These are phyloP conservation scores for Ascochyta lentis DNA, from an alignment of 2,329 filamentous ascomycete species.

Conservation along the genomic window DNA sequence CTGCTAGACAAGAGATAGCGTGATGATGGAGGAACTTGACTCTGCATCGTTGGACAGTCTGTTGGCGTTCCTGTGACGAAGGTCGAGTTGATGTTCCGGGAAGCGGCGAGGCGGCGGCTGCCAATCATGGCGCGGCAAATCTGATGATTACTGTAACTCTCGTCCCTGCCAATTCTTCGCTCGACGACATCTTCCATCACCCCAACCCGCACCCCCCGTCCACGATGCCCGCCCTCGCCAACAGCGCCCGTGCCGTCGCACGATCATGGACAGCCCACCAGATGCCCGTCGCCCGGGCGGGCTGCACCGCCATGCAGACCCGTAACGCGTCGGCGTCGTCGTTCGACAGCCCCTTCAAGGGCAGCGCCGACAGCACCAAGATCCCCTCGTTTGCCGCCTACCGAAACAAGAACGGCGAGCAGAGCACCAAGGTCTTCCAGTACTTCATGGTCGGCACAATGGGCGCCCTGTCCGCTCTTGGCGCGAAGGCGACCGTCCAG, in stretches of 20 bases:
- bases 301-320: conserved; percentile 54
- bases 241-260: conserved; percentile 55
- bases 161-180: conserved; percentile 31
- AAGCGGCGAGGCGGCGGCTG: conserved; percentile 3
- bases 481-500: conserved; percentile 97
- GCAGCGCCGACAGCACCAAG: conserved; percentile 61
- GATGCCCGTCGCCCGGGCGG: conserved; percentile 55
- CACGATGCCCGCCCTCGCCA: conserved; percentile 59
- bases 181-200: conserved; percentile 22
- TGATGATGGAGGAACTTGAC: too few relatives aligned
- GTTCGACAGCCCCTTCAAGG: conserved; percentile 64
- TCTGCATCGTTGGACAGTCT: background rate
- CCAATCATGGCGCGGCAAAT: conserved; percentile 10
- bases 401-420: conserved; percentile 71
- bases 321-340: conserved; percentile 53
- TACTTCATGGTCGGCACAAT: conserved; percentile 99
- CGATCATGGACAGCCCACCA: conserved; percentile 56
- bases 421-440: conserved; percentile 83
- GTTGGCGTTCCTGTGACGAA: background rate
- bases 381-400: conserved; percentile 93
- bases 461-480: conserved; percentile 88
- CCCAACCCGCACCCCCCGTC: conserved; percentile 37
- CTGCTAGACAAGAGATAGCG: too few relatives aligned
- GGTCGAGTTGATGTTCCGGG: conserved; percentile 5
- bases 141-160: conserved; percentile 1